phyloP scores from a whole-genome alignment of 768 basidiomycete genomes.

The Cyathus striatus region DNA sequence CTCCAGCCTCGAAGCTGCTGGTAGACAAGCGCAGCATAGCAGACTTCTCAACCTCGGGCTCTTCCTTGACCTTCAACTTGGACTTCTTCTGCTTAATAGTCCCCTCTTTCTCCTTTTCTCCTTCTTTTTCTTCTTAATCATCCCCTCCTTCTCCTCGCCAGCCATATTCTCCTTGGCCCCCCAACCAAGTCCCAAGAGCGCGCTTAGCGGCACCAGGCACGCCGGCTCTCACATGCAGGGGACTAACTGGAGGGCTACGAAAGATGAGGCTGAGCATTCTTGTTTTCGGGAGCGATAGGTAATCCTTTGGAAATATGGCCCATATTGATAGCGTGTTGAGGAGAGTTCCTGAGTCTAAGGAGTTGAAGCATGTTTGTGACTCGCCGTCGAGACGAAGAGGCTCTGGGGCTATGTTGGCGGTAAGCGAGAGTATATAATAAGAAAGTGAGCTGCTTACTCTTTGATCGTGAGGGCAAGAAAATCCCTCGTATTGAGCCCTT shows the following conservation, averaged over 20 bases:
- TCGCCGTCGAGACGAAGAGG: conserved; percentile 27
- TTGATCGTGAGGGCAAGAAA: conserved; percentile 31
- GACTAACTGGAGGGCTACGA: too few relatives aligned
- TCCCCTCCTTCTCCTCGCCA: conserved; percentile 20
- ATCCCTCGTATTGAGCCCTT: conserved; percentile 19
- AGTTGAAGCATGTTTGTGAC: conserved; percentile 55
- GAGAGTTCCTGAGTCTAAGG: conserved; percentile 42
- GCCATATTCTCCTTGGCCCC: conserved; percentile 18
- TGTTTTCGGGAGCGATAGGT: too few relatives aligned
- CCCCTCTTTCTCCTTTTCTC: conserved; percentile 22
- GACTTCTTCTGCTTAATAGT: conserved; percentile 19
- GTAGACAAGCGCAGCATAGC: conserved; percentile 42
- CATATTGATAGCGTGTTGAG: conserved; percentile 27
- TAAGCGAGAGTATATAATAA: not conserved
- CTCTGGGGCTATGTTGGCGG: conserved; percentile 39
- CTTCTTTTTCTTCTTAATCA: conserved; percentile 18
- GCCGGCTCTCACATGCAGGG: too few relatives aligned
- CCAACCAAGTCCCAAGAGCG: too few relatives aligned
- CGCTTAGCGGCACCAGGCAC: too few relatives aligned
- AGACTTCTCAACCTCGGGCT: conserved; percentile 12
- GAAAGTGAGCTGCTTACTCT: conserved; percentile 22
- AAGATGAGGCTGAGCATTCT: too few relatives aligned
- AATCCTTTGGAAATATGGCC: conserved; percentile 13
- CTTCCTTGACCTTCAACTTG: conserved; percentile 18
- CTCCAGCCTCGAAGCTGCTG: conserved; percentile 68